Evolutionary conservation across 2,329 filamentous ascomycete genomes (phyloP).

Genomic region (Pestalotiopsis sp.): DNA sequence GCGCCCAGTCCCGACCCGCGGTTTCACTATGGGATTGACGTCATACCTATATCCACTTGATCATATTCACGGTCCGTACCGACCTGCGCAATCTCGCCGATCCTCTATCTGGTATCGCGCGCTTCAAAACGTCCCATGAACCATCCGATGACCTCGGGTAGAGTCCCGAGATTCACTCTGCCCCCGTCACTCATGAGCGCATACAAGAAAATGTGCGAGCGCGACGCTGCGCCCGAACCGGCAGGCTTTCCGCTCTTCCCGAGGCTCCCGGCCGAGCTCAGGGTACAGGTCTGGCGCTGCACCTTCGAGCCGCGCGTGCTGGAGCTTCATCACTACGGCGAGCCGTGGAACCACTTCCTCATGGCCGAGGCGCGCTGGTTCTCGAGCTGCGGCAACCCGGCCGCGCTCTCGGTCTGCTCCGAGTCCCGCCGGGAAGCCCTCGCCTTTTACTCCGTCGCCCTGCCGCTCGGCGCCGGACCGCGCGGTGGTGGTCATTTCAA

Average conservation of each 20-base stretch:
- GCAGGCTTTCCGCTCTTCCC: slow-evolving; percentile 30
- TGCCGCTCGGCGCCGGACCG: slow-evolving; percentile 21
- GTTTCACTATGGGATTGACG: no score
- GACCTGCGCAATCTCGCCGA: no score
- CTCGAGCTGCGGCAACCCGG: slow-evolving; percentile 34
- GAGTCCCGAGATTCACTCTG: no score
- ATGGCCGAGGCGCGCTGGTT: slow-evolving; percentile 28
- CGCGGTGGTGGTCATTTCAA: slow-evolving; percentile 7
- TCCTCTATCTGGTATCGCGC: no score
- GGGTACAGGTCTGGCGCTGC: slow-evolving; percentile 36
- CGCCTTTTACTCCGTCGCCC: slow-evolving; percentile 32
- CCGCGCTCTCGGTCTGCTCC: slow-evolving; percentile 31
- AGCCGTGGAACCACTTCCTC: slow-evolving; percentile 29
- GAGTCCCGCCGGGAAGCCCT: slow-evolving; percentile 35
- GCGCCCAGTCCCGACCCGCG: no score
- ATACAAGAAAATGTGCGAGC: not conserved
- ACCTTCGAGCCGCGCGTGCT: slow-evolving; percentile 35
- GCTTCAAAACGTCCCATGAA: no score
- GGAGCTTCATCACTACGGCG: slow-evolving; percentile 33
- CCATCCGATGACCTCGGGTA: no score
- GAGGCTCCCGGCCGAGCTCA: slow-evolving; percentile 36
- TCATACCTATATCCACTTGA: no score
- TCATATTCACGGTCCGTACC: no score
- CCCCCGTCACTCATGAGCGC: no score
- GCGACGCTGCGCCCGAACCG: not conserved